Evolutionary conservation across 495 filamentous ascomycete genomes (phyloP).

Genomic region (Penicillium tannophilum): DNA sequence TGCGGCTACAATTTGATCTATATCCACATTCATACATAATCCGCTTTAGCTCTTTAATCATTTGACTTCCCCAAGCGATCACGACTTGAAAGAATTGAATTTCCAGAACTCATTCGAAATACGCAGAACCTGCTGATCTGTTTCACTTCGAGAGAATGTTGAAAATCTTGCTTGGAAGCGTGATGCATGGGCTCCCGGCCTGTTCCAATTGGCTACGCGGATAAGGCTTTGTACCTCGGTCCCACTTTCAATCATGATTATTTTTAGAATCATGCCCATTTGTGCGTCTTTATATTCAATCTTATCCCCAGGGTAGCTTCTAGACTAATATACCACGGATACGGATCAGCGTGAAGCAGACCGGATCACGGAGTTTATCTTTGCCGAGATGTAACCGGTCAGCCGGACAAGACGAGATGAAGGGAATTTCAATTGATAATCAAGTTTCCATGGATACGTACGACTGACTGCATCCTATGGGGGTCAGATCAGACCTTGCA

Average conservation of each 20-base stretch:
- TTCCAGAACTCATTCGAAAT: too few species aligned
- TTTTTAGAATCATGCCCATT: constrained; percentile 1
- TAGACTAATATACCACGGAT: neutral
- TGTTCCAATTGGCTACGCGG: constrained; percentile 11
- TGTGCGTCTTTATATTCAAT: neutral
- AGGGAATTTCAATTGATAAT: neutral
- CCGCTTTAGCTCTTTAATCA: too few species aligned
- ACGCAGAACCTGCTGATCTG: neutral
- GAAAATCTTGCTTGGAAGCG: constrained; percentile 3
- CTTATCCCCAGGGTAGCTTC: neutral
- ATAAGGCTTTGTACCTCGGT: neutral
- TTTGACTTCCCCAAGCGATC: too few species aligned
- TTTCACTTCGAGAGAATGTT: neutral
- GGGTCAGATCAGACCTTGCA: too few species aligned
- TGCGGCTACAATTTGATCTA: too few species aligned
- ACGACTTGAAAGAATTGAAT: too few species aligned
- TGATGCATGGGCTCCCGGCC: constrained; percentile 4
- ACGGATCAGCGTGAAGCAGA: neutral
- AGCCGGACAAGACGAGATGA: neutral
- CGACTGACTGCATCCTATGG: too few species aligned
- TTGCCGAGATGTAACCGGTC: neutral
- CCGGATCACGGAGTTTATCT: neutral
- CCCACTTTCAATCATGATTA: neutral
- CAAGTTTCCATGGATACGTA: neutral
- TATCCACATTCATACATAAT: too few species aligned